These are phyloP conservation scores for Epichloe glyceriae DNA, from an alignment of 2,329 filamentous ascomycete genomes.

Conservation along the genomic window DNA sequence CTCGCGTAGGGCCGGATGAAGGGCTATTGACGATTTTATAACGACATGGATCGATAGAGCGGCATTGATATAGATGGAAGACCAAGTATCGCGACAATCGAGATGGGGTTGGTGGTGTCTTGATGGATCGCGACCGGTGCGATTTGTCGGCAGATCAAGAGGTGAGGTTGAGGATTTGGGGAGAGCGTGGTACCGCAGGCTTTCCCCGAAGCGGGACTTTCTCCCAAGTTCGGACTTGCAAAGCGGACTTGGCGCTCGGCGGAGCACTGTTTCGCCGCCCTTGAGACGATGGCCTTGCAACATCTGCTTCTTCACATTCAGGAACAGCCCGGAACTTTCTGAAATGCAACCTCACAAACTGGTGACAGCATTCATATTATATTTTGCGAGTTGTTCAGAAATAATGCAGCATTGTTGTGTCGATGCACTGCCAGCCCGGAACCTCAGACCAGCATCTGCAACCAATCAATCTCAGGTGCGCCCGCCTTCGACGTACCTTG, in stretches of 20 bases:
- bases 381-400: background rate
- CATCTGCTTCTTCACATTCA: background rate
- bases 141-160: conserved; percentile 39
- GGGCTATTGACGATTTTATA: conserved; percentile 33
- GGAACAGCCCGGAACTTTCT: background rate
- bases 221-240: conserved; percentile 3
- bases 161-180: conserved; percentile 43
- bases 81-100: conserved; percentile 24
- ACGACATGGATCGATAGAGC: conserved; percentile 36
- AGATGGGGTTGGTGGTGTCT: conserved; percentile 30
- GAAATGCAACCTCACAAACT: background rate
- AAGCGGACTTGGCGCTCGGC: conserved; percentile 9
- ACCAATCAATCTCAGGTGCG: background rate
- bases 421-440: background rate
- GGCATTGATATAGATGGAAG: conserved; percentile 40
- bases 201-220: conserved; percentile 27
- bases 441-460: background rate
- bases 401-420: background rate
- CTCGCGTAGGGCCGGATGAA: conserved; percentile 38
- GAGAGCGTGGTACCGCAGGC: conserved; percentile 20
- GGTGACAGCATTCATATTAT: background rate
- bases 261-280: conserved; percentile 2
- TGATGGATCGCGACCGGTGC: conserved; percentile 37
- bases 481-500: background rate
- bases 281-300: background rate